These are phyloP conservation scores for Metarhizium rileyi DNA, from an alignment of 2,329 filamentous ascomycete genomes.

Conservation along the genomic window DNA sequence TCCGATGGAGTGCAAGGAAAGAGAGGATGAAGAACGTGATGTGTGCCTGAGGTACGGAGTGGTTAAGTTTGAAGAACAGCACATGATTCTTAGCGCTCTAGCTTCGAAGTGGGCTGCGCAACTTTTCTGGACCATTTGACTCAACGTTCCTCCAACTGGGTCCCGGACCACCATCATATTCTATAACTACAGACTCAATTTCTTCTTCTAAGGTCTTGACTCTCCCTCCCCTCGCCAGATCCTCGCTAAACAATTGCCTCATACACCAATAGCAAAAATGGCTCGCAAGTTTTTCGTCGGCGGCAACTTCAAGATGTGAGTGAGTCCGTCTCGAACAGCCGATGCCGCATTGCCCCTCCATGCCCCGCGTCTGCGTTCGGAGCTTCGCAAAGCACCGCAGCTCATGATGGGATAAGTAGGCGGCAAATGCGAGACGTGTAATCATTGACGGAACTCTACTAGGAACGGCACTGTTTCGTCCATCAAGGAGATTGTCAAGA, in stretches of 20 bases:
- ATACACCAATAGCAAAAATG: conserved; percentile 49
- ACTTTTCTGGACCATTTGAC: not conserved
- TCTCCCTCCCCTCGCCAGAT: not conserved
- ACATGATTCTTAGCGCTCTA: not conserved
- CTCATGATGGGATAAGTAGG: not conserved
- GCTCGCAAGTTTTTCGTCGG: conserved; percentile 94
- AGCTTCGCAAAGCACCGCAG: conserved; percentile 21
- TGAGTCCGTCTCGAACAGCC: conserved; percentile 35
- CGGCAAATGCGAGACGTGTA: not conserved
- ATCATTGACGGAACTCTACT: conserved; percentile 7
- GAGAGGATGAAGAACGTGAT: no score
- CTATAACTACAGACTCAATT: not conserved
- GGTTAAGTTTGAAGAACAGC: no score
- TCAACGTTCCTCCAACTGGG: not conserved
- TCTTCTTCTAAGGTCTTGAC: not conserved
- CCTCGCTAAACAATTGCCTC: not conserved
- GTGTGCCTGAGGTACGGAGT: no score
- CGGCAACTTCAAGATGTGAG: conserved; percentile 99
- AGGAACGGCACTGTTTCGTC: conserved; percentile 91
- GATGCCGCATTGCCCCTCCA: conserved; percentile 15
- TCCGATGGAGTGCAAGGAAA: no score
- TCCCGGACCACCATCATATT: not conserved
- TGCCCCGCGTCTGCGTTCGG: conserved; percentile 9
- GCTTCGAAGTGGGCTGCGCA: not conserved
- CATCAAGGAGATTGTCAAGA: conserved; percentile 83